These are phyloP conservation scores for Debaryomyces subglobosus DNA, from an alignment of 1,139 yeast genomes.

Conservation along the genomic window DNA sequence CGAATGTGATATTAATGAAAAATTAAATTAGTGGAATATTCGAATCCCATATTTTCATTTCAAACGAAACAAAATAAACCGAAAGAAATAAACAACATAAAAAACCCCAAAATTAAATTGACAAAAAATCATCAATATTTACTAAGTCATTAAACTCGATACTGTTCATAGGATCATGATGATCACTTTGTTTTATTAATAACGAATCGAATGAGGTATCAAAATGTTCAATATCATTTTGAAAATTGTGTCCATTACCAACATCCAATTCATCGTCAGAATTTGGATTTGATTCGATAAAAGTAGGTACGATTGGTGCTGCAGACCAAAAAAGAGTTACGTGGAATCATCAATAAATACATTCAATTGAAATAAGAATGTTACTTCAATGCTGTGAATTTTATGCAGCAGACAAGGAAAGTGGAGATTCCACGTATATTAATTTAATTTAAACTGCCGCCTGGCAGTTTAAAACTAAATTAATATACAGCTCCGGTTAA, in stretches of 20 bases:
- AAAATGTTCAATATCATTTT: not conserved
- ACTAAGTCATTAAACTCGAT: slow-evolving; percentile 5
- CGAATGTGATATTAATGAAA: not conserved
- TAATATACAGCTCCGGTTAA: slow-evolving; percentile 24
- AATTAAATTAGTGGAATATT: slow-evolving; percentile 4
- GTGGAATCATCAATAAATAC: slow-evolving; percentile 14
- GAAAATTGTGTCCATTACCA: not conserved
- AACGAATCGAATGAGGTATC: slow-evolving; percentile 3
- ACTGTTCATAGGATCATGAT: slow-evolving; percentile 2
- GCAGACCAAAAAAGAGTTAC: slow-evolving; percentile 35
- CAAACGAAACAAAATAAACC: slow-evolving; percentile 4
- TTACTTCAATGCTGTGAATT: slow-evolving; percentile 46
- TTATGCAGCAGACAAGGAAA: slow-evolving; percentile 2
- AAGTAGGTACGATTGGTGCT: slow-evolving; percentile 43
- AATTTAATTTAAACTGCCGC: slow-evolving; percentile 21
- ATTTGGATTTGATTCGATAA: slow-evolving; percentile 4
- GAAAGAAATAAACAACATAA: slow-evolving; percentile 8
- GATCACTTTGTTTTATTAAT: slow-evolving; percentile 2
- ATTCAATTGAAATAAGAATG: slow-evolving; percentile 17
- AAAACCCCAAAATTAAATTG: slow-evolving; percentile 9
- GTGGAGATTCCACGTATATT: slow-evolving; percentile 30
- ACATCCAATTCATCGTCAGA: slow-evolving; percentile 4
- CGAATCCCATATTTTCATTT: slow-evolving; percentile 4
- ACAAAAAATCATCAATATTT: slow-evolving; percentile 14
- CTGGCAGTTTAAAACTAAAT: slow-evolving; percentile 21